Evolutionary conservation across 805 yeast species (phyloP).

Genomic region (Suhomyces tanzawaensis): DNA sequence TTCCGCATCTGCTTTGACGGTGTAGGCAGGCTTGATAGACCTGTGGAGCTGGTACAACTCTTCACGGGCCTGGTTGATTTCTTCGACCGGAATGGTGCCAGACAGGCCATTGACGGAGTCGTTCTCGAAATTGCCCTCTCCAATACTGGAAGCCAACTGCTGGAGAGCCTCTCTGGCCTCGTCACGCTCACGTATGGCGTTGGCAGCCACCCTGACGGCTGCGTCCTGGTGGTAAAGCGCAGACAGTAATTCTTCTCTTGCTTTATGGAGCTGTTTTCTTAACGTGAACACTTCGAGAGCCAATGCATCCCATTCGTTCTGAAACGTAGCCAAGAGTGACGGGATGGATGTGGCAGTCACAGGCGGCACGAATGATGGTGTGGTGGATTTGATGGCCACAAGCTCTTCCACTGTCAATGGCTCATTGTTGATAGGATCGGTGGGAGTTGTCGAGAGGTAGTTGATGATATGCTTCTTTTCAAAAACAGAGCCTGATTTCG

Average conservation of each 20-base stretch:
- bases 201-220: conserved; percentile 80
- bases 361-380: conserved; percentile 29
- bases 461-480: conserved; percentile 59
- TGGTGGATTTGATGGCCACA: conserved; percentile 32
- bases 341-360: conserved; percentile 71
- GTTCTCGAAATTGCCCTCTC: conserved; percentile 6
- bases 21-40: conserved; percentile 23
- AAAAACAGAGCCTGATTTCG: conserved; percentile 65
- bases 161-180: conserved; percentile 66
- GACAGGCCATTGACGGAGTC: conserved; percentile 1
- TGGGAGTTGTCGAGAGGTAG: conserved; percentile 61
- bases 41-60: conserved; percentile 36
- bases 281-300: conserved; percentile 77
- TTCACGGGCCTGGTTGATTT: conserved; percentile 29
- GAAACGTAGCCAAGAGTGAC: conserved; percentile 67
- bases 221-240: conserved; percentile 88
- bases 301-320: conserved; percentile 86
- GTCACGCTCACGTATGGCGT: conserved; percentile 71
- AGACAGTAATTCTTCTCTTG: conserved; percentile 70
- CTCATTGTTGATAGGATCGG: conserved; percentile 74
- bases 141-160: conserved; percentile 46
- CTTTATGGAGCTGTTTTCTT: conserved; percentile 63
- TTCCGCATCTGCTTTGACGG: not conserved
- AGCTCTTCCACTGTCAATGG: conserved; percentile 59
- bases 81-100: conserved; percentile 18